Conservation (phyloP, 768 basidiomycete species). For the Mycena chlorophos region DNA sequence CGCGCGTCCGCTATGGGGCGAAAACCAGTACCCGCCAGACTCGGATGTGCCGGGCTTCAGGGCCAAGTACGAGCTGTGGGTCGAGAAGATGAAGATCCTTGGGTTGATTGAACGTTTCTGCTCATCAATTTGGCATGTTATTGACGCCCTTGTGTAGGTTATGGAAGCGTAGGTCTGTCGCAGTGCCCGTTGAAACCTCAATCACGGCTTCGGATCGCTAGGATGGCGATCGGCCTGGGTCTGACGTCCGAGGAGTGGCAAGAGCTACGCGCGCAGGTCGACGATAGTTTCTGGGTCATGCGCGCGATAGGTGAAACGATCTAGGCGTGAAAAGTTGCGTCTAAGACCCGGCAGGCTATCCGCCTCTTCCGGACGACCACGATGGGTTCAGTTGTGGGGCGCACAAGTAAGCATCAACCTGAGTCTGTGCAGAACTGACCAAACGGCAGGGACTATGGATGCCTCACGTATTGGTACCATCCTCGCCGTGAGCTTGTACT, state of each 20-base stretch:
- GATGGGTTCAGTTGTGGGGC: conserved; percentile 89
- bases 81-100: conserved; percentile 81
- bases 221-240: conserved; percentile 81
- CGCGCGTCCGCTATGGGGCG: conserved; percentile 72
- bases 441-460: conserved; percentile 77
- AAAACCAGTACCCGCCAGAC: conserved; percentile 96
- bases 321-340: too few species aligned
- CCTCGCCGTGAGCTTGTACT: conserved; percentile 7
- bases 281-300: conserved; percentile 91
- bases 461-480: conserved; percentile 59
- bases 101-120: conserved; percentile 52
- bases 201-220: conserved; percentile 32
- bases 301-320: conserved; percentile 85
- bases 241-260: conserved; percentile 71
- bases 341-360: conserved; percentile 60
- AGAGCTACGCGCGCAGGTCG: conserved; percentile 64
- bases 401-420: conserved; percentile 60
- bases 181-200: not conserved
- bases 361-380: conserved; percentile 75
- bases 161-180: conserved; percentile 78
- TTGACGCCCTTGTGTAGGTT: conserved; percentile 29
- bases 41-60: conserved; percentile 52
- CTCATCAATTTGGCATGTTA: not conserved
- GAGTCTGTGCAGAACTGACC: not conserved
- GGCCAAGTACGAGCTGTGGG: conserved; percentile 70